These are phyloP conservation scores for Pseudonectria buxi DNA, from an alignment of 2,329 filamentous ascomycete genomes.

Conservation along the genomic window DNA sequence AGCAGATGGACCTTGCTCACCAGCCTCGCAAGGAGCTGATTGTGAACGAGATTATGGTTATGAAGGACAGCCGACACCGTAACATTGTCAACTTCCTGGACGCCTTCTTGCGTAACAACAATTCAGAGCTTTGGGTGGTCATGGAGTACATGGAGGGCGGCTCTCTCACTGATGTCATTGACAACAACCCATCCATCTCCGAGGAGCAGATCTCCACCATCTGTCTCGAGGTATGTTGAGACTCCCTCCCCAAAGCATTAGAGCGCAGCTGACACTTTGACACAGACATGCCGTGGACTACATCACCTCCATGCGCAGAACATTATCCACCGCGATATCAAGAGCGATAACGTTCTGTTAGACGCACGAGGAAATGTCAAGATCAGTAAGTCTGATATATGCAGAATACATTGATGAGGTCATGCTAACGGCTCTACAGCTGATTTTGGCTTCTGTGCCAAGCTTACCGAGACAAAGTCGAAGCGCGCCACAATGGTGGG, in stretches of 20 bases:
- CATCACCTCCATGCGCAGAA: constrained; percentile 92
- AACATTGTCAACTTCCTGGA: constrained; percentile 99
- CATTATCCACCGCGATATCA: constrained; percentile 98
- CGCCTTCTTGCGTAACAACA: constrained; percentile 91
- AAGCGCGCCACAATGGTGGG: constrained; percentile 99
- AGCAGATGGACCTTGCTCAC: constrained; percentile 98
- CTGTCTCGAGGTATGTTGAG: constrained; percentile 72
- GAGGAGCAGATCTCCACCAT: constrained; percentile 98
- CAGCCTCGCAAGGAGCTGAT: constrained; percentile 97
- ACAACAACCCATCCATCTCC: constrained; percentile 89
- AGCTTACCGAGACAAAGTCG: constrained; percentile 91
- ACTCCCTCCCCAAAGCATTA: constrained; percentile 3
- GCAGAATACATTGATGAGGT: background rate
- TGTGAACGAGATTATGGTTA: constrained; percentile 99
- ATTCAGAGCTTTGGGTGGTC: constrained; percentile 95
- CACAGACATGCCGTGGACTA: constrained; percentile 86
- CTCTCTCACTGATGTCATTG: constrained; percentile 94
- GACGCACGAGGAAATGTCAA: constrained; percentile 95
- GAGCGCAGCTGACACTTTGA: constrained; percentile 11
- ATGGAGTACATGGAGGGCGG: constrained; percentile 99
- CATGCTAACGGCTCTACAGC: constrained; percentile 44
- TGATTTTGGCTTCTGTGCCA: constrained; percentile 98
- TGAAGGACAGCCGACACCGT: constrained; percentile 97
- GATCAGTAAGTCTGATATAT: constrained; percentile 64
- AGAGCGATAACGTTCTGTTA: constrained; percentile 95